Conservation (phyloP, 345 rosid species). For the Pugionium cornutum region DNA sequence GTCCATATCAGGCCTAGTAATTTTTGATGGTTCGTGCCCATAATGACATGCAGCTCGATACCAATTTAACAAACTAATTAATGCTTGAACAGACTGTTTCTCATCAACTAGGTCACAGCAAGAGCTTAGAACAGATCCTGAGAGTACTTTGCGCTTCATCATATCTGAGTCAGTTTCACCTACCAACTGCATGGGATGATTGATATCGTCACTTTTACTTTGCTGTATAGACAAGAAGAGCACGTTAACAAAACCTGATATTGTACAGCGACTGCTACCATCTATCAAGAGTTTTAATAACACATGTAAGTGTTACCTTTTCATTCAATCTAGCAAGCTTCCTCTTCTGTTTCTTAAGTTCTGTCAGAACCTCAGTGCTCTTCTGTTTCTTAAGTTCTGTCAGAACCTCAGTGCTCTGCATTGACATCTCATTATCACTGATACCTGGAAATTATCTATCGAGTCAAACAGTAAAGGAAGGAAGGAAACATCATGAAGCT, state of each 20-base stretch:
- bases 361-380: constrained; percentile 35
- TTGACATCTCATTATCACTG: constrained; percentile 36
- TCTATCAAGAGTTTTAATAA: not conserved
- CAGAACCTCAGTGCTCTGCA: constrained; percentile 36
- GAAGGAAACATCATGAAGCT: constrained; percentile 10
- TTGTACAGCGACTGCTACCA: not conserved
- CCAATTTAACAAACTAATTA: constrained; percentile 63
- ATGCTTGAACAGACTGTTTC: constrained; percentile 58
- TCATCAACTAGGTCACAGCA: constrained; percentile 55
- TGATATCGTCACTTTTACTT: constrained; percentile 48
- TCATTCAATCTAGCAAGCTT: constrained; percentile 55
- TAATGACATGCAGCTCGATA: constrained; percentile 81
- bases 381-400: constrained; percentile 54
- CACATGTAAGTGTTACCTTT: constrained; percentile 45
- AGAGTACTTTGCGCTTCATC: constrained; percentile 42
- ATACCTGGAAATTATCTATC: constrained; percentile 40
- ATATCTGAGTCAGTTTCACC: constrained; percentile 42
- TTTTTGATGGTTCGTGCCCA: constrained; percentile 54
- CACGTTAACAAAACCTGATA: not conserved
- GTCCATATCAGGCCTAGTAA: constrained; percentile 20
- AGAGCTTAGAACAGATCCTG: constrained; percentile 48
- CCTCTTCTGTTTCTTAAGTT: constrained; percentile 54
- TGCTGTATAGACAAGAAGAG: constrained; percentile 42
- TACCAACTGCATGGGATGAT: constrained; percentile 41
- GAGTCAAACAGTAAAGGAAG: constrained; percentile 9